These are phyloP conservation scores for Fusarium odoratissimum DNA, from an alignment of 2,329 filamentous ascomycete species.

Conservation along the genomic window DNA sequence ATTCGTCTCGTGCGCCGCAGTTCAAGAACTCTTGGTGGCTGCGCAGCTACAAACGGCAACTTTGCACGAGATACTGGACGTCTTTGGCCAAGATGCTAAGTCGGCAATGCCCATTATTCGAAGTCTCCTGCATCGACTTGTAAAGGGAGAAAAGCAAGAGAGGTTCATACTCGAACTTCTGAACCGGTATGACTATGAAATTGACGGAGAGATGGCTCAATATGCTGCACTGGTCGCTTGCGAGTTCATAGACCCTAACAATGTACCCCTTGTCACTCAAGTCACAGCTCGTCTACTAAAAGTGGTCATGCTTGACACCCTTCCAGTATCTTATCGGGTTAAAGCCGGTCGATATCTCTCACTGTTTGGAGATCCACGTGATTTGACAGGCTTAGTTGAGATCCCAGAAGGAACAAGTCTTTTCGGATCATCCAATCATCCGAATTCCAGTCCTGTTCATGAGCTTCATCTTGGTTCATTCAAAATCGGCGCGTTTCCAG, in stretches of 20 bases:
- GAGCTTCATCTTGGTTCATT: background rate
- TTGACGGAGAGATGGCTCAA: background rate
- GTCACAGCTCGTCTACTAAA: background rate
- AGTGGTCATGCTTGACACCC: background rate
- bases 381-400: accelerated
- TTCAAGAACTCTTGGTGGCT: background rate
- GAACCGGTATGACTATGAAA: accelerated
- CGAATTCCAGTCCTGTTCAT: background rate
- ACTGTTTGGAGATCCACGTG: background rate
- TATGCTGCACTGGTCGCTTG: background rate
- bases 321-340: background rate
- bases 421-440: background rate
- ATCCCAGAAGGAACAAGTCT: background rate
- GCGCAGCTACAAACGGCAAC: background rate
- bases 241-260: background rate
- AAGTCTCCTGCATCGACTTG: background rate
- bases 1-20: background rate
- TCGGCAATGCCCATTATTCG: background rate
- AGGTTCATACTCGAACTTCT: background rate
- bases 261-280: background rate
- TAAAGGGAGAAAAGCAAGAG: background rate
- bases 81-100: background rate
- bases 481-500: background rate
- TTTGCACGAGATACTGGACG: background rate
- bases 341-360: background rate